Percentiles rank a stretch among this genome's conserved stretches.
Conservation (phyloP, 23 red algal species). For the Gracilaria gracilis region DNA sequence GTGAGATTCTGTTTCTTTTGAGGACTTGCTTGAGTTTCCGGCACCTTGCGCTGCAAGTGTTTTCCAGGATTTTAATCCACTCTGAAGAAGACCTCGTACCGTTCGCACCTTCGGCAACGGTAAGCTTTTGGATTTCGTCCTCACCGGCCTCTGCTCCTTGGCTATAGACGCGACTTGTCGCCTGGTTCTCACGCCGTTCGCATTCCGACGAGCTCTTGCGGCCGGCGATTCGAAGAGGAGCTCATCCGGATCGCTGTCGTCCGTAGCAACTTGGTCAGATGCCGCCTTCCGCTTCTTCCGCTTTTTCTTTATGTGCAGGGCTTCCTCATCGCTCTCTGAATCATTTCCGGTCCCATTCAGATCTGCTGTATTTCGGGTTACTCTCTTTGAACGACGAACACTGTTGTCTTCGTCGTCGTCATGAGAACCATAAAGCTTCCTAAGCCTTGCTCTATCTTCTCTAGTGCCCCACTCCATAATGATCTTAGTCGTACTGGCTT, state of each 20-base stretch:
- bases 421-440: slow-evolving; percentile 7
- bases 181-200: slow-evolving; percentile 17
- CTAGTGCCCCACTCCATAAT: slow-evolving; percentile 13
- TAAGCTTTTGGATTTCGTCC: slow-evolving; percentile 22
- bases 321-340: not conserved
- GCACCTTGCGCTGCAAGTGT: not conserved
- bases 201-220: slow-evolving; percentile 9
- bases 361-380: not conserved
- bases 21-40: not conserved
- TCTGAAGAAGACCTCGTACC: not conserved
- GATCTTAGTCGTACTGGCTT: not conserved
- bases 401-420: not conserved
- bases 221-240: not conserved
- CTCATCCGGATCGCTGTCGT: not conserved
- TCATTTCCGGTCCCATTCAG: not conserved
- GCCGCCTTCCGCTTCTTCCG: not conserved
- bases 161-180: not conserved
- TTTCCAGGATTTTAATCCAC: not conserved
- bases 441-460: not conserved
- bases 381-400: not conserved
- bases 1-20: not conserved
- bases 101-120: not conserved
- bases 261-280: not conserved
- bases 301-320: not conserved
- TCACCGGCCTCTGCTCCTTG: not conserved